These are phyloP conservation scores for Tetracladium marchalianum DNA, from an alignment of 495 filamentous ascomycete genomes.

Conservation along the genomic window DNA sequence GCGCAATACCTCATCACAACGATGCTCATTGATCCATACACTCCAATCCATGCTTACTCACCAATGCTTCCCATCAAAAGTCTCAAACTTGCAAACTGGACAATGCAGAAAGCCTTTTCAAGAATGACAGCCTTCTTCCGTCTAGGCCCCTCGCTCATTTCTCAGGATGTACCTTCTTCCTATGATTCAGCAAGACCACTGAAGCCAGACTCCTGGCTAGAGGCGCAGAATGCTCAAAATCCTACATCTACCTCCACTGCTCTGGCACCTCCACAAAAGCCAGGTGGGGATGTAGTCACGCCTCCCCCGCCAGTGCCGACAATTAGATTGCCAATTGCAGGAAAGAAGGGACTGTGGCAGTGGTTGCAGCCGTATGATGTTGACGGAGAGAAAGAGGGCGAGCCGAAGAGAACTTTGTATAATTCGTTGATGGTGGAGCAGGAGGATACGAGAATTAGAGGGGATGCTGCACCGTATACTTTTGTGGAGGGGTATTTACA, in stretches of 20 bases:
- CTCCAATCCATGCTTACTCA: slow-evolving; percentile 28
- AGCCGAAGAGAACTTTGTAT: slow-evolving; percentile 7
- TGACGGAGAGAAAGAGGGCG: neutral
- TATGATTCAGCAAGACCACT: neutral
- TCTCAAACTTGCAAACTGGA: slow-evolving; percentile 33
- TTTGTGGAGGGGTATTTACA: slow-evolving; percentile 37
- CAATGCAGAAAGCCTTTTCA: slow-evolving; percentile 28
- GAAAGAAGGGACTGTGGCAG: slow-evolving; percentile 24
- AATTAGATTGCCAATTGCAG: slow-evolving; percentile 17
- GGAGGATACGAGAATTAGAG: slow-evolving; percentile 19
- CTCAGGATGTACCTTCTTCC: slow-evolving; percentile 18
- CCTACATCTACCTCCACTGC: neutral
- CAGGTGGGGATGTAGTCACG: slow-evolving; percentile 4
- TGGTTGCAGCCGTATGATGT: slow-evolving; percentile 37
- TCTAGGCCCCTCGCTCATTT: slow-evolving; percentile 29
- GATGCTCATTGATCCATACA: slow-evolving; percentile 37
- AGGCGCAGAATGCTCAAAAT: neutral
- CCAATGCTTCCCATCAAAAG: slow-evolving; percentile 25
- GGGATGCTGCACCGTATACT: slow-evolving; percentile 29
- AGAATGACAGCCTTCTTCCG: slow-evolving; percentile 39
- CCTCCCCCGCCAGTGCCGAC: slow-evolving; percentile 5
- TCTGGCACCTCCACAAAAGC: neutral
- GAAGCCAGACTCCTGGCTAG: neutral
- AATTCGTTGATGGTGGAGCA: slow-evolving; percentile 21
- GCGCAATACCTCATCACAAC: neutral